Base-by-base conservation (phyloP, 306 rosid species). In the Sindora glabra region DNA sequence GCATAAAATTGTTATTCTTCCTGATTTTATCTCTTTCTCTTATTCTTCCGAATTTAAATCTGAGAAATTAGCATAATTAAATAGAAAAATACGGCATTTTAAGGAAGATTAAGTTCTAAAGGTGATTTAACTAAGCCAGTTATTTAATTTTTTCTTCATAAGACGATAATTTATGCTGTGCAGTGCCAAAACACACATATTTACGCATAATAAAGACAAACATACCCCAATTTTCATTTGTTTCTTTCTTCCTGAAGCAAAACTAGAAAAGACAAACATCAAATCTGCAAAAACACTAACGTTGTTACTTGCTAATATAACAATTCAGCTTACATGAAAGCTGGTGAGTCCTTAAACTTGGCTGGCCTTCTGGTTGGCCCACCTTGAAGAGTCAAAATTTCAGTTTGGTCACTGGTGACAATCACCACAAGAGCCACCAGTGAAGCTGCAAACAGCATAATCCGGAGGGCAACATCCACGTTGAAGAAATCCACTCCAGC, bases 311-410 rank as follows among this genome's bases (percentile, higher is more conserved):
- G n/a, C n/a, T n/a, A n/a, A n/a, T n/a, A n/a, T n/a, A n/a, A n/a
- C n/a, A n/a, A n/a, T n/a, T 45, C 6, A 16, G 46, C 95, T 79
- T 60, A 88, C 98, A 81, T 72, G 61, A 78, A 80, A 23, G 98
- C 90, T 1, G 96, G 94, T n/a, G 95, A 83, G 68, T 92, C 10
- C 16, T 74, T 71, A 51, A 86, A 92, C 69, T 92, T 86, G 79
- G 86, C 88, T 16, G 64, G 41, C 21, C 11, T 0, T n/a, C 39
- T 52, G 10, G 12, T 0, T 59, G 38, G 57, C 4, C 10, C 1
- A 46, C 17, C 26, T 38, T 19, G 24, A 23, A 11, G 9, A 13
- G 30, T 21, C 21, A 52, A 4, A 3, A 22, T 1, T 30, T 77
- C 57, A 0, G 90, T 86, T 69, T 92, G 83, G 18, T 92, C 49